Evolutionary conservation across 352 stramenopile genomes (phyloP), one percentile per base, ranked within the genome.

Genomic region (Ophiocytium majus): DNA sequence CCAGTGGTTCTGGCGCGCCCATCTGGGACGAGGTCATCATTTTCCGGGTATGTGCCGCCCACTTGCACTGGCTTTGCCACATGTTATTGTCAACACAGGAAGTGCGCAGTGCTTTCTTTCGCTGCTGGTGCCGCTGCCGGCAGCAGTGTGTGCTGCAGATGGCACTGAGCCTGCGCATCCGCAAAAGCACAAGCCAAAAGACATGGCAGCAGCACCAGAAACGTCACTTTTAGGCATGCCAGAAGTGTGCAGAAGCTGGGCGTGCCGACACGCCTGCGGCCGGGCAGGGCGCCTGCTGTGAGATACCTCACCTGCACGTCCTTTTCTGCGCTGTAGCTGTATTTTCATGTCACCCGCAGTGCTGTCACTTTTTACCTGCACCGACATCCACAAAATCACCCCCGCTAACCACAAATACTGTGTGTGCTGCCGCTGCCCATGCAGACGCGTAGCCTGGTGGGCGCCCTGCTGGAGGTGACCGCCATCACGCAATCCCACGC

Each of bases 391-490:
- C n/a, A n/a, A n/a, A n/a, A n/a, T n/a, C n/a, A n/a, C n/a, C n/a
- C n/a, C n/a, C n/a, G n/a, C n/a, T n/a, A n/a, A n/a, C n/a, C n/a
- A n/a, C n/a, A n/a, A n/a, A n/a, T n/a, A n/a, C n/a, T n/a, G n/a
- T n/a, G n/a, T n/a, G n/a, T n/a, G n/a, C n/a, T n/a, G n/a, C n/a
- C n/a, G n/a, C n/a, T n/a, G 43, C 5, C 43, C 5, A 5, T 57
- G 32, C 66, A 78, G 66, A 43, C 14, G 66, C 66, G 35, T 10
- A 78, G 66, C 66, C 35, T 78, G 35, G 66, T 78, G 5, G 66
- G 66, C 66, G 14, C 66, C 5, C 66, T 78, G 35, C 66, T 78
- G 32, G 66, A 43, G 14, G 5, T 43, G 10, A 78, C 66, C 35
- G 17, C 14, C 35, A 43, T 78, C 35, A 43, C 66, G 14, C 5